Conservation (phyloP, 2,329 filamentous ascomycete species). For the Mycosphaerella sp. region DNA sequence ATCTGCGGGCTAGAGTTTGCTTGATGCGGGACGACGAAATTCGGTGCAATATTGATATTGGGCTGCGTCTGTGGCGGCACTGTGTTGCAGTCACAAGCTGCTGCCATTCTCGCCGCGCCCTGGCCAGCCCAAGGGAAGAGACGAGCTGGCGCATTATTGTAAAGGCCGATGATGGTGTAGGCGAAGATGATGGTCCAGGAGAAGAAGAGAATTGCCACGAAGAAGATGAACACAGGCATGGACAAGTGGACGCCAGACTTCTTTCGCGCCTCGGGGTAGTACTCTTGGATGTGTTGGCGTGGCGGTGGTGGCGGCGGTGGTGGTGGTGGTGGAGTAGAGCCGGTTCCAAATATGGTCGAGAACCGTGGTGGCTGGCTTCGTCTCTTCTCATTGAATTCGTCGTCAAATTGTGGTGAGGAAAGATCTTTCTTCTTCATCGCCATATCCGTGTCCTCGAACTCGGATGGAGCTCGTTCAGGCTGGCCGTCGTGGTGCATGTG, state of each 20-base stretch:
- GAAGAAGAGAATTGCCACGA: slow-evolving; percentile 31
- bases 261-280: slow-evolving; percentile 24
- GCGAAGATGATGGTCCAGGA: slow-evolving; percentile 34
- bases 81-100: slow-evolving; percentile 13
- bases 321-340: slow-evolving; percentile 15
- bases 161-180: slow-evolving; percentile 35
- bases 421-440: slow-evolving; percentile 13
- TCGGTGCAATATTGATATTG: slow-evolving; percentile 32
- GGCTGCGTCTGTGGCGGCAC: slow-evolving; percentile 11
- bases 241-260: slow-evolving; percentile 32
- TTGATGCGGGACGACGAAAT: slow-evolving; percentile 27
- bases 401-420: slow-evolving; percentile 9
- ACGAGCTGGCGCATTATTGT: slow-evolving; percentile 30
- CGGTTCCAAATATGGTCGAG: slow-evolving; percentile 28
- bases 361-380: slow-evolving; percentile 28
- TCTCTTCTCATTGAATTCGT: slow-evolving; percentile 25
- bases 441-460: slow-evolving; percentile 16
- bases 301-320: slow-evolving; percentile 18
- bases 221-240: slow-evolving; percentile 30
- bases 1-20: slow-evolving; percentile 2
- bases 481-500: slow-evolving; percentile 27
- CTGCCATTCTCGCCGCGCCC: slow-evolving; percentile 7
- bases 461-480: slow-evolving; percentile 19
- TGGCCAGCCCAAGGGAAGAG: slow-evolving; percentile 24
- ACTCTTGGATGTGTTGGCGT: slow-evolving; percentile 21